phyloP scores from a whole-genome alignment of 306 rosid species.

The Ormosia emarginata region DNA sequence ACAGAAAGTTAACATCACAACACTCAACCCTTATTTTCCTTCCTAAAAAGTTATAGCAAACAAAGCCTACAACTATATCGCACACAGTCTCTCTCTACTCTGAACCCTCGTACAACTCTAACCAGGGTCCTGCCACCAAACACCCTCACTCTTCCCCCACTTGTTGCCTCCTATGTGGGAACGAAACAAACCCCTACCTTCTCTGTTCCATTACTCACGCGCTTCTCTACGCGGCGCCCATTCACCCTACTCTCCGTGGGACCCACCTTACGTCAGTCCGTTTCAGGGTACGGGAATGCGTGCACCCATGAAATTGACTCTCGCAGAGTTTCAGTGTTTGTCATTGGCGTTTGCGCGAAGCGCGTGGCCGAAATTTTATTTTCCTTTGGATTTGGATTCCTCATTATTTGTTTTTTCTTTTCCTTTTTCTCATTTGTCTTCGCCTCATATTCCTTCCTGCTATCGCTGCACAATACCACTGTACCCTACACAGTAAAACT shows the following conservation, averaged over 20 bases:
- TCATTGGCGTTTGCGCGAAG: slow-evolving; percentile 25
- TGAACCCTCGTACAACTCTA: too few relatives aligned
- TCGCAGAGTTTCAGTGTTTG: slow-evolving; percentile 31
- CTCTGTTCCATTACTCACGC: slow-evolving; percentile 22
- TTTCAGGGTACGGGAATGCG: slow-evolving; percentile 63
- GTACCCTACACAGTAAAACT: not conserved
- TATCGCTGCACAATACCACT: not conserved
- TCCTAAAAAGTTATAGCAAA: too few relatives aligned
- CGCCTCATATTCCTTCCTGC: slow-evolving; percentile 3
- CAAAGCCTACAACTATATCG: too few relatives aligned
- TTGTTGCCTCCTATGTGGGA: slow-evolving; percentile 3
- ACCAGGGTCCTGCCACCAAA: not conserved
- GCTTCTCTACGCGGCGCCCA: slow-evolving; percentile 41
- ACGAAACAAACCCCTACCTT: not conserved
- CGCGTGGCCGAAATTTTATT: slow-evolving; percentile 17
- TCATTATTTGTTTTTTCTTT: not conserved
- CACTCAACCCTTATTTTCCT: too few relatives aligned
- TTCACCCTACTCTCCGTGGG: not conserved
- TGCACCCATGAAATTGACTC: slow-evolving; percentile 36
- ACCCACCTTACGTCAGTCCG: slow-evolving; percentile 47
- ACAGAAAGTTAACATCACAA: too few relatives aligned
- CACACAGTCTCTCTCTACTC: too few relatives aligned
- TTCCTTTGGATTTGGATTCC: not conserved
- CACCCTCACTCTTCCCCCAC: not conserved
- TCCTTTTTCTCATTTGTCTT: slow-evolving; percentile 3